Percentiles rank a stretch among this genome's conserved stretches.
phyloP scores from a whole-genome alignment of 2,329 filamentous ascomycete genomes.

The Plenodomus tracheiphilus region DNA sequence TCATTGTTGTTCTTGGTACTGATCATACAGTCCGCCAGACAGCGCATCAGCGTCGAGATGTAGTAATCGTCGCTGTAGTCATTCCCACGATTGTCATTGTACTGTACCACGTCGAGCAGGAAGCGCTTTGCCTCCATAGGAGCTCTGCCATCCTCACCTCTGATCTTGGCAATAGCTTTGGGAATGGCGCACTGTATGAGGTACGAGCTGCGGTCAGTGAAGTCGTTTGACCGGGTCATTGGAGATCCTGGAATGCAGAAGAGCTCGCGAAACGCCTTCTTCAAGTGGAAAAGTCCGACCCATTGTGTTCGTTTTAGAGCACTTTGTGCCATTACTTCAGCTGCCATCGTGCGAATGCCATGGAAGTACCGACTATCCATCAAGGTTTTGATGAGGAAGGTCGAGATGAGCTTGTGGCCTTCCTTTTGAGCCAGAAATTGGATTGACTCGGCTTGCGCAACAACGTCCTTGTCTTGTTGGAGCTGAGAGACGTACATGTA shows the following conservation, averaged over 20 bases:
- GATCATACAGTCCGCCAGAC: constrained; percentile 59
- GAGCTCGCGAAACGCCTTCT: constrained; percentile 82
- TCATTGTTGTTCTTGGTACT: constrained; percentile 30
- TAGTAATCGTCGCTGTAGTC: constrained; percentile 88
- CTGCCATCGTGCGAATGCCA: constrained; percentile 85
- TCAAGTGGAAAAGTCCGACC: constrained; percentile 81
- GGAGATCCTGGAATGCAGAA: constrained; percentile 80
- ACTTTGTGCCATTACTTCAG: constrained; percentile 75
- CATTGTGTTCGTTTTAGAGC: constrained; percentile 62
- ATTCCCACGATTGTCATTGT: constrained; percentile 94
- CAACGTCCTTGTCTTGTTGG: constrained; percentile 94
- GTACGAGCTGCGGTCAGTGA: constrained; percentile 83
- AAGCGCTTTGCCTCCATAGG: constrained; percentile 80
- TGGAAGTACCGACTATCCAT: constrained; percentile 93
- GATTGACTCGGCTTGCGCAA: constrained; percentile 75
- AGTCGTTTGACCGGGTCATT: constrained; percentile 88
- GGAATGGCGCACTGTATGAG: constrained; percentile 83
- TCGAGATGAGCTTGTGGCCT: constrained; percentile 80
- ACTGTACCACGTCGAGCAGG: constrained; percentile 83
- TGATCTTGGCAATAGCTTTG: constrained; percentile 75
- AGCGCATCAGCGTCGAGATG: constrained; percentile 75
- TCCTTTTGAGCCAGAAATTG: constrained; percentile 70
- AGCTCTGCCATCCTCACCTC: constrained; percentile 74
- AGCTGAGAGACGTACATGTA: constrained; percentile 99
- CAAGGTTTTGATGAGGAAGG: constrained; percentile 84